A percentile compares a stretch with the other conserved stretches of the same genome.
These are phyloP conservation scores for Cutaneotrichosporon dermatis DNA, from an alignment of 1,284 basidiomycete genomes.

Conservation along the genomic window DNA sequence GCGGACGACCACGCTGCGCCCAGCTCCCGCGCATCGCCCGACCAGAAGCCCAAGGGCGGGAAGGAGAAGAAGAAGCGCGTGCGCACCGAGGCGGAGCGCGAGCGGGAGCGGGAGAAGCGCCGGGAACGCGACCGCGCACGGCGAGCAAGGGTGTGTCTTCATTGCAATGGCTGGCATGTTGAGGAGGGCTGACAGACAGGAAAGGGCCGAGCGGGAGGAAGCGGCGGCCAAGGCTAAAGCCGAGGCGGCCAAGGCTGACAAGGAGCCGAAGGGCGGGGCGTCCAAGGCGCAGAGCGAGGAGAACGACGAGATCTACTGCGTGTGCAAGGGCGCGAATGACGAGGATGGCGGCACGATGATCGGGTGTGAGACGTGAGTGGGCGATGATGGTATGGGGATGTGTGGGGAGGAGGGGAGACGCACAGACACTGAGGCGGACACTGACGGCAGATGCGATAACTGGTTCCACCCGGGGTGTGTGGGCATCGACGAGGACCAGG, in stretches of 20 bases:
- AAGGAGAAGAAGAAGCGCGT: slow-evolving; percentile 7
- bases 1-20: background rate
- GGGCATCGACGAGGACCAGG: slow-evolving; percentile 31
- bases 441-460: slow-evolving; percentile 35
- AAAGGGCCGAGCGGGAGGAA: slow-evolving; percentile 1
- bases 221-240: background rate
- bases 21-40: background rate
- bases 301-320: slow-evolving; percentile 30
- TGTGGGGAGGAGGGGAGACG: too few relatives aligned
- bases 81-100: slow-evolving; percentile 1
- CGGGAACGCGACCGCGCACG: background rate
- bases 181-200: background rate
- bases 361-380: slow-evolving; percentile 39
- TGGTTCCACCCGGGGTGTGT: slow-evolving; percentile 46
- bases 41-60: background rate
- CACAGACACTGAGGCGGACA: too few relatives aligned
- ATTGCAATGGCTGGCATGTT: too few relatives aligned
- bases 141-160: background rate
- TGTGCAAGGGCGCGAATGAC: slow-evolving; percentile 38
- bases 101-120: background rate
- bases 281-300: slow-evolving; percentile 11
- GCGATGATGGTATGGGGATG: too few relatives aligned
- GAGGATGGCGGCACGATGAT: slow-evolving; percentile 43
- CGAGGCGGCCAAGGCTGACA: background rate
- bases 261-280: slow-evolving; percentile 2